These are phyloP conservation scores for Millerago galiae DNA, from an alignment of 805 yeast genomes.

Conservation along the genomic window DNA sequence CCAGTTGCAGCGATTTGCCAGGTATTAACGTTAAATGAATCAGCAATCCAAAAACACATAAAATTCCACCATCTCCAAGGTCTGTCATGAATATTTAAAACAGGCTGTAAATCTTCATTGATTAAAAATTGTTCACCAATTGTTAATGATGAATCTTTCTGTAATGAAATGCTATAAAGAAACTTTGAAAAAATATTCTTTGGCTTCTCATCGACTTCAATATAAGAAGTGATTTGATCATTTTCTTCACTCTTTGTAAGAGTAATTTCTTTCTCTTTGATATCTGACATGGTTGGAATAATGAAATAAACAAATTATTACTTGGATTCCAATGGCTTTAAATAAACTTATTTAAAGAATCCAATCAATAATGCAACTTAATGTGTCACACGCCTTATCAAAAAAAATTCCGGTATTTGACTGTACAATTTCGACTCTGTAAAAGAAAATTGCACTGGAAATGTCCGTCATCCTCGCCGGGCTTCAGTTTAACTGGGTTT, in stretches of 20 bases:
- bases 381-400: too few species aligned
- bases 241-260: slow-evolving; percentile 1
- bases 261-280: too few species aligned
- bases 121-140: slow-evolving; percentile 58
- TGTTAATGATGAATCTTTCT: slow-evolving; percentile 33
- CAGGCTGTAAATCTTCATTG: slow-evolving; percentile 75
- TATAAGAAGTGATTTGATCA: slow-evolving; percentile 7
- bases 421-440: too few species aligned
- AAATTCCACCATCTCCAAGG: slow-evolving; percentile 84
- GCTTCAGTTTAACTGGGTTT: too few species aligned
- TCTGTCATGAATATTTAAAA: slow-evolving; percentile 57
- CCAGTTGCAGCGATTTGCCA: slow-evolving; percentile 92
- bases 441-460: too few species aligned
- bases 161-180: slow-evolving; percentile 14
- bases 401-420: too few species aligned
- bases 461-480: too few species aligned
- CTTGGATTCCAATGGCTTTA: too few species aligned
- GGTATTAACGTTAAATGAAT: slow-evolving; percentile 82
- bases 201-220: slow-evolving; percentile 4
- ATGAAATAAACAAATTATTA: too few species aligned
- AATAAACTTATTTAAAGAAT: too few species aligned
- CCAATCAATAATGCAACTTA: too few species aligned
- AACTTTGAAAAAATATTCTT: slow-evolving; percentile 2
- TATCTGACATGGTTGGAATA: too few species aligned
- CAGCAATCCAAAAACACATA: slow-evolving; percentile 82